Evolutionary conservation across 495 filamentous ascomycete species (phyloP).

Genomic region (Tuber melanosporum): DNA sequence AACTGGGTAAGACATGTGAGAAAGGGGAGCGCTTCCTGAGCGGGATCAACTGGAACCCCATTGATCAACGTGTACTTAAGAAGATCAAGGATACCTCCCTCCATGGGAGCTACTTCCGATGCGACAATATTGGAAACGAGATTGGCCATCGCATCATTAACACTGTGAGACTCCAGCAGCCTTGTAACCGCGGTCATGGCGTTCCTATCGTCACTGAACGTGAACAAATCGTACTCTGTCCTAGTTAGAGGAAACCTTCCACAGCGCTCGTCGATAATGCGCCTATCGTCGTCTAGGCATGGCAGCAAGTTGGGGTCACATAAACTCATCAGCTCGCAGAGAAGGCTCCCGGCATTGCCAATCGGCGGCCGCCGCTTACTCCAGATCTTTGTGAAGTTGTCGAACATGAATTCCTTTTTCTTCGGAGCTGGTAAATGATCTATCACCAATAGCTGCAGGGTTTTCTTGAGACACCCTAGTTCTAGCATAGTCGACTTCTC

Average conservation of each 20-base stretch:
- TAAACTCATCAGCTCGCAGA: conserved; percentile 32
- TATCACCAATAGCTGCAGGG: conserved; percentile 35
- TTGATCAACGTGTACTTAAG: conserved; percentile 50
- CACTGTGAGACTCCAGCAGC: conserved; percentile 35
- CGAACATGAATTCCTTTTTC: conserved; percentile 30
- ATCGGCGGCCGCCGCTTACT: conserved; percentile 34
- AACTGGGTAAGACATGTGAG: conserved; percentile 50
- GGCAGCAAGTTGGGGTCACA: conserved; percentile 32
- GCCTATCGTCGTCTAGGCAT: conserved; percentile 27
- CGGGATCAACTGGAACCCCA: conserved; percentile 54
- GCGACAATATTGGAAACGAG: conserved; percentile 46
- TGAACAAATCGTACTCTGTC: conserved; percentile 43
- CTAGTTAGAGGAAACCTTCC: conserved; percentile 43
- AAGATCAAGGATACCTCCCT: conserved; percentile 43
- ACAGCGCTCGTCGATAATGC: conserved; percentile 19
- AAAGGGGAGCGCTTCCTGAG: conserved; percentile 51
- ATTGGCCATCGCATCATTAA: conserved; percentile 31
- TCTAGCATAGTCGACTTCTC: conserved; percentile 37
- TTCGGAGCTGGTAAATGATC: conserved; percentile 31
- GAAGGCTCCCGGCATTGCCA: conserved; percentile 28
- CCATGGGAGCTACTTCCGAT: conserved; percentile 46
- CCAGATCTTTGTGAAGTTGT: conserved; percentile 38
- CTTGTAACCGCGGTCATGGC: conserved; percentile 43
- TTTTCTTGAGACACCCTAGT: conserved; percentile 30
- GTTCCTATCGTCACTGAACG: conserved; percentile 41